A percentile compares a stretch with the other conserved stretches of the same genome.
phyloP scores from a whole-genome alignment of 208 protist genomes.

The Crithidia mellificae region DNA sequence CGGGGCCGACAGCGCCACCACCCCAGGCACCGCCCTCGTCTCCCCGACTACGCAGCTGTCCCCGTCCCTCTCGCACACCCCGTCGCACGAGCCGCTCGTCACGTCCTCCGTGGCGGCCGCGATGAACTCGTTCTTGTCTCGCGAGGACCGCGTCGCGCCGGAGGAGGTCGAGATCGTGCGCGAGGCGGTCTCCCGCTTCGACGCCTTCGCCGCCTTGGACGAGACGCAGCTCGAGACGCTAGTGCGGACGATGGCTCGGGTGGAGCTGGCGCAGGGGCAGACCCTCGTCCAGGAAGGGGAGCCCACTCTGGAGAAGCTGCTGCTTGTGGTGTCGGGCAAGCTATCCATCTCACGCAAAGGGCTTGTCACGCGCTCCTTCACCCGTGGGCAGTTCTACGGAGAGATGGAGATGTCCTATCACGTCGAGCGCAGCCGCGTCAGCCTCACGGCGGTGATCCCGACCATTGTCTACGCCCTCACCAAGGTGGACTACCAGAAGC shows the following conservation, averaged over 20 bases:
- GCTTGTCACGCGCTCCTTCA: constrained; percentile 35
- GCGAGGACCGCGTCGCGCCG: constrained; percentile 25
- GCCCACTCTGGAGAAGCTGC: constrained; percentile 34
- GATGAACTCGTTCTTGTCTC: constrained; percentile 36
- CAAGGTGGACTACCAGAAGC: constrained; percentile 51
- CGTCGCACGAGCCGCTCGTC: constrained; percentile 4
- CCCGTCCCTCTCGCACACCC: not conserved
- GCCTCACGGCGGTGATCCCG: constrained; percentile 37
- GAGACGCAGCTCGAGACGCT: constrained; percentile 68
- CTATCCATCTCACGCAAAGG: constrained; percentile 44
- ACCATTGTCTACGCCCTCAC: constrained; percentile 49
- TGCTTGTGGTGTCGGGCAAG: constrained; percentile 61
- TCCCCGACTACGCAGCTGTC: constrained; percentile 17
- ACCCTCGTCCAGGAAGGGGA: constrained; percentile 51
- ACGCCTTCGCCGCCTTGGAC: constrained; percentile 61
- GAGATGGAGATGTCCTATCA: constrained; percentile 63
- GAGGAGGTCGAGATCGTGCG: constrained; percentile 57
- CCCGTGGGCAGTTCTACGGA: constrained; percentile 40
- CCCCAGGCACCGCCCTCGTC: constrained; percentile 1
- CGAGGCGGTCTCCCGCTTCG: constrained; percentile 48
- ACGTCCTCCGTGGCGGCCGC: constrained; percentile 32
- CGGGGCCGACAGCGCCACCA: not conserved
- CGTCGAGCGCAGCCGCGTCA: constrained; percentile 41
- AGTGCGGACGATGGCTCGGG: constrained; percentile 52
- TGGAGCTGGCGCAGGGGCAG: constrained; percentile 37